Evolutionary conservation across 768 basidiomycete species (phyloP).

Genomic region (Rhizopogon vinicolor): DNA sequence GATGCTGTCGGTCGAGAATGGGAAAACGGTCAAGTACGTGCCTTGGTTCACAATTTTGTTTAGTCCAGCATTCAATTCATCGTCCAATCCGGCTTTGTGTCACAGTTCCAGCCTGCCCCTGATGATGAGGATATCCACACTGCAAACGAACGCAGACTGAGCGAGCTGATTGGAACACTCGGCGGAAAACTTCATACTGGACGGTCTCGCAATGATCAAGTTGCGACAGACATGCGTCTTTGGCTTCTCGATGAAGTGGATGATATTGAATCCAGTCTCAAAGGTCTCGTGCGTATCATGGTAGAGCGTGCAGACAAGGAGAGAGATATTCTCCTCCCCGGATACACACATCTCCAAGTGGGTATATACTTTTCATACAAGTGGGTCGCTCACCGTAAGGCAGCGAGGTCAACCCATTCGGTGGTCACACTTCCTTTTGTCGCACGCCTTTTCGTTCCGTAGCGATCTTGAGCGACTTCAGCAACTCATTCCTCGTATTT

Average conservation of each 20-base stretch:
- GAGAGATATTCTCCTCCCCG: conserved; percentile 85
- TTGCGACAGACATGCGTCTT: conserved; percentile 95
- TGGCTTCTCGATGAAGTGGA: conserved; percentile 85
- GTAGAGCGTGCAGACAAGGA: conserved; percentile 92
- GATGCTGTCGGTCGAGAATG: conserved; percentile 78
- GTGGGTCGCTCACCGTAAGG: neutral
- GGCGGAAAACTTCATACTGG: conserved; percentile 98
- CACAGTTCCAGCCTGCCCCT: conserved; percentile 68
- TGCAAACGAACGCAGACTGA: conserved; percentile 92
- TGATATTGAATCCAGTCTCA: conserved; percentile 63
- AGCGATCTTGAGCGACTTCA: conserved; percentile 82
- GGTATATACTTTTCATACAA: conserved; percentile 4
- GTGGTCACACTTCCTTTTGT: conserved; percentile 96
- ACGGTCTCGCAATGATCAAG: conserved; percentile 96
- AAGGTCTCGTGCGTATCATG: conserved; percentile 81
- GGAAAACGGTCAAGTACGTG: conserved; percentile 67
- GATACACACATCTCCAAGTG: conserved; percentile 97
- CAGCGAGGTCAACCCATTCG: conserved; percentile 98
- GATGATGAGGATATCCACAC: conserved; percentile 99
- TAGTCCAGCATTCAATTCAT: neutral
- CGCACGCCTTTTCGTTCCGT: conserved; percentile 92
- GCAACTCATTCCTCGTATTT: conserved; percentile 84
- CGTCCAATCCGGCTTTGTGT: neutral
- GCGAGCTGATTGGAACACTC: conserved; percentile 87
- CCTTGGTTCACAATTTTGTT: neutral